phyloP scores from a whole-genome alignment of 116 monocot genomes.

The Cymodocea nodosa region DNA sequence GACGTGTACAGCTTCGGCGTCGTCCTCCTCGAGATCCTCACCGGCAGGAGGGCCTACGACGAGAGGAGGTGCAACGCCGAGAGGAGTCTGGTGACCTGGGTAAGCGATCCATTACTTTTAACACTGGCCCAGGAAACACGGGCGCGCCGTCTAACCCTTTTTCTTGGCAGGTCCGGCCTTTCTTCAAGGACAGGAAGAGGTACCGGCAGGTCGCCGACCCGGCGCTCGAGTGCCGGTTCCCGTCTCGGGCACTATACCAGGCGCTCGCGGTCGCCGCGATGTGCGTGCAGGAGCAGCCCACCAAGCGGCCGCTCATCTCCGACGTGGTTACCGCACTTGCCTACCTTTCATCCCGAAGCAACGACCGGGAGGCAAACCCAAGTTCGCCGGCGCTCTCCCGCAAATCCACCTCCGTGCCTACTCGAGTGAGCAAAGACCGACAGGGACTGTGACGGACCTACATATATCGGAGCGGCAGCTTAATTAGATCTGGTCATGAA shows the following conservation, averaged over 20 bases:
- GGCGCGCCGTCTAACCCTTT: background rate
- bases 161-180: conserved; percentile 32
- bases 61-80: conserved; percentile 19
- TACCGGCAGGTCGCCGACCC: conserved; percentile 42
- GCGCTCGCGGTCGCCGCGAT: conserved; percentile 48
- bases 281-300: conserved; percentile 45
- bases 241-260: conserved; percentile 32
- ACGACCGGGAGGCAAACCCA: conserved; percentile 7
- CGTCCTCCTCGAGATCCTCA: conserved; percentile 37
- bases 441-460: no score
- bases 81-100: conserved; percentile 43
- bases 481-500: no score
- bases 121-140: background rate
- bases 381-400: background rate
- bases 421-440: no score
- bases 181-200: conserved; percentile 42
- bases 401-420: no score
- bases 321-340: conserved; percentile 44
- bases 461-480: no score
- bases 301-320: conserved; percentile 23
- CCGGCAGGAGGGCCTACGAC: conserved; percentile 37
- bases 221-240: conserved; percentile 24
- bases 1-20: conserved; percentile 47
- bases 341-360: conserved; percentile 35
- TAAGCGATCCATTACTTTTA: conserved; percentile 5